phyloP scores from a whole-genome alignment of 805 yeast genomes.

The Metschnikowia colocasiae region DNA sequence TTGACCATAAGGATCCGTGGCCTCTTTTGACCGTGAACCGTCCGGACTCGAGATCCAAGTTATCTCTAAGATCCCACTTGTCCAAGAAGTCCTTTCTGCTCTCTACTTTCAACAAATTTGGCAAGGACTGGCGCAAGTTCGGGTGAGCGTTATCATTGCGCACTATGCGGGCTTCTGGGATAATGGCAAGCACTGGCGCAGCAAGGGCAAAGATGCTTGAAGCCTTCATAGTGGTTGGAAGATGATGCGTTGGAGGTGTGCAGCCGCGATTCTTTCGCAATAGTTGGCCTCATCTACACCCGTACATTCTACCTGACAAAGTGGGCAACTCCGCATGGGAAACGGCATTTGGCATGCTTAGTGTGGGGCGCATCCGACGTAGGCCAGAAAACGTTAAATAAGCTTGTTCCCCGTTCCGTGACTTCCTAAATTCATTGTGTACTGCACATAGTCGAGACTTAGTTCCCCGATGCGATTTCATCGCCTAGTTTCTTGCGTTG shows the following conservation, averaged over 20 bases:
- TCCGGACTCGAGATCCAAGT: conserved; percentile 46
- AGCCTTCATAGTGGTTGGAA: conserved; percentile 6
- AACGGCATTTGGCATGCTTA: too few species aligned
- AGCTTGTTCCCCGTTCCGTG: too few species aligned
- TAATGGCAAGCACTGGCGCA: conserved; percentile 14
- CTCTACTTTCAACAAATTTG: conserved; percentile 34
- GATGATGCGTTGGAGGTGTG: not conserved
- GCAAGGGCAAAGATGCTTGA: conserved; percentile 2
- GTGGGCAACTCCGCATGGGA: not conserved
- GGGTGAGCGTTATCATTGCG: conserved; percentile 7
- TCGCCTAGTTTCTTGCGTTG: not conserved
- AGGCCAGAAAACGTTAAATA: too few species aligned
- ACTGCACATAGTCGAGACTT: not conserved
- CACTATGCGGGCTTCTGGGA: conserved; percentile 16
- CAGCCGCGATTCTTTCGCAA: conserved; percentile 1
- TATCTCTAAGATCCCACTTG: conserved; percentile 41
- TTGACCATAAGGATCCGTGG: conserved; percentile 47
- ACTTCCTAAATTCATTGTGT: not conserved
- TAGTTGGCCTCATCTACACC: not conserved
- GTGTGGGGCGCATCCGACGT: too few species aligned
- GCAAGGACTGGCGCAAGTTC: conserved; percentile 26
- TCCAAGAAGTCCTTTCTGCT: conserved; percentile 22
- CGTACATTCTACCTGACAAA: not conserved
- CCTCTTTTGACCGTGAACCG: conserved; percentile 40
- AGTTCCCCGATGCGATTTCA: not conserved